These are phyloP conservation scores for Diversispora eburnea DNA, from an alignment of 192 early-diverging fungal species.

Conservation along the genomic window DNA sequence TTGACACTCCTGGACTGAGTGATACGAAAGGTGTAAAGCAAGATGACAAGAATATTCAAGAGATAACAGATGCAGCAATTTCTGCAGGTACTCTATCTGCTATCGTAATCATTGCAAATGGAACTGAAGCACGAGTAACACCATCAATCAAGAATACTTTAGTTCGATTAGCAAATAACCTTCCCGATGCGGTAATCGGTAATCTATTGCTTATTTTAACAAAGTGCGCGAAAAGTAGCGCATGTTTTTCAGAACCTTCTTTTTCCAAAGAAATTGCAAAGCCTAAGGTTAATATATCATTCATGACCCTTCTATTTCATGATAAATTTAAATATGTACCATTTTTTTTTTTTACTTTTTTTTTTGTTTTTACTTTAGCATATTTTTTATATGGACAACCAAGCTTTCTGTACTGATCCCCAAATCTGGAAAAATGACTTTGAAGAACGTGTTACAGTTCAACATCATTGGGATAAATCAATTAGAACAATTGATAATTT, in stretches of 20 bases:
- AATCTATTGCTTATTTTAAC: slow-evolving; percentile 19
- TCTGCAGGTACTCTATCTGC: slow-evolving; percentile 8
- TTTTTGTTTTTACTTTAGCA: not conserved
- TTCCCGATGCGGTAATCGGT: too few species aligned
- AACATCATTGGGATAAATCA: slow-evolving; percentile 1
- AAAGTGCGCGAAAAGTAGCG: slow-evolving; percentile 7
- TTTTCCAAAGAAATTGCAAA: slow-evolving; percentile 13
- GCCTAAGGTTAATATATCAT: not conserved
- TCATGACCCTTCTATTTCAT: not conserved
- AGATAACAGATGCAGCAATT: slow-evolving; percentile 13
- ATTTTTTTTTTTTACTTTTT: not conserved
- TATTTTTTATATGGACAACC: slow-evolving; percentile 19
- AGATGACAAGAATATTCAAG: slow-evolving; percentile 17
- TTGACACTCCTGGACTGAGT: slow-evolving; percentile 19
- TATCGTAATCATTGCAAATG: slow-evolving; percentile 7
- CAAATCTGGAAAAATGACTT: not conserved
- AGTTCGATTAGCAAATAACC: too few species aligned
- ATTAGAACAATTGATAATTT: not conserved
- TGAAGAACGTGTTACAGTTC: not conserved
- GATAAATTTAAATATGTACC: not conserved
- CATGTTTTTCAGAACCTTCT: slow-evolving; percentile 1
- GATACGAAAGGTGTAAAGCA: slow-evolving; percentile 15
- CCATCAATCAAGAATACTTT: too few species aligned
- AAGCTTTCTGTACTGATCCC: slow-evolving; percentile 5
- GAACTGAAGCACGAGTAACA: too few species aligned